Base-by-base conservation (phyloP, 257 asterid species). In the Penstemon eatonii region DNA sequence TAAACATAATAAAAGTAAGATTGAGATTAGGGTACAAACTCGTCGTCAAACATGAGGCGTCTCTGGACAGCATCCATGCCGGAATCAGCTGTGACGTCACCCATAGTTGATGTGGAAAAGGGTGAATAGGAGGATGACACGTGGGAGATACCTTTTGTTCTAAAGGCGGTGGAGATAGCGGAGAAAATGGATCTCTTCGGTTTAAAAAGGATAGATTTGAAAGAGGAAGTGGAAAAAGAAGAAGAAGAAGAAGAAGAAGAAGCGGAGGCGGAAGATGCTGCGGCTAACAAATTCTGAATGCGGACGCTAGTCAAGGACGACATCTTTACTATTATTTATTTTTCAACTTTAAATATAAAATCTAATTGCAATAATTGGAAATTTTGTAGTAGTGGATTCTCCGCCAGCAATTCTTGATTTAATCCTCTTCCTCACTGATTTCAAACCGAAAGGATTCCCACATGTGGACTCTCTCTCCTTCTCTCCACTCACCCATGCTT, bases 31-130 rank as follows among this genome's bases (percentile, higher is more conserved):
- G 61, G 65, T 25, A 83, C 90, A 51, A 5, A 89, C 98, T 92
- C 96, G 85, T 92, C 98, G 38, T 92, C 98, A 73, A 92, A 92
- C 98, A 92, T 92, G 81, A 92, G 98, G 58, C 96, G 89, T 66
- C 92, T 78, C 82, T 89, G 98, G 57, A 92, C 98, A 68, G 96
- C 96, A 57, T 92, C 98, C 98, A 92, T 89, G 72, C 75, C 70
- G 65, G 92, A 79, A 82, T 91, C 97, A 47, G 78, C 81, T 41
- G 83, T 60, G 76, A 76, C 69, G 52, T 79, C 89, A 69, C 78
- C 92, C 92, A 84, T 86, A 66, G 79, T 63, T 8, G 84, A 50
- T 50, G 84, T 60, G 67, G 44, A 49, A 7, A 38, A n/a, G 56
- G 73, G 12, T 13, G 73, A 67, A 73, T 54, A 63, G 42, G 77